Evolutionary conservation across 345 rosid genomes (phyloP).

Genomic region (Raphanus sativus): DNA sequence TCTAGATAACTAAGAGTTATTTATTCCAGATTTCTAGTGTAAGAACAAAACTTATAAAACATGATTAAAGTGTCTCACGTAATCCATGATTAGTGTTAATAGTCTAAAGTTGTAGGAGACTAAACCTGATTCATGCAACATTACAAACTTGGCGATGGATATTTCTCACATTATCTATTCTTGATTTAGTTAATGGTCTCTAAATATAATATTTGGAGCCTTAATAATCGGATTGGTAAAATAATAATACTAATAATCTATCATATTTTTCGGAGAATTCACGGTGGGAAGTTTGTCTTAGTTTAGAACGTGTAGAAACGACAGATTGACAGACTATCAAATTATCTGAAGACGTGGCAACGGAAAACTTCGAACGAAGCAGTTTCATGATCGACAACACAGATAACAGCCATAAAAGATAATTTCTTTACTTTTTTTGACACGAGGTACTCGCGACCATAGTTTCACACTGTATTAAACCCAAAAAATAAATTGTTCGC

Average conservation of each 20-base stretch:
- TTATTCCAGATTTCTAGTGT: background rate
- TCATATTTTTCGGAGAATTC: background rate
- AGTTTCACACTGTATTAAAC: background rate
- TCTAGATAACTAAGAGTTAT: background rate
- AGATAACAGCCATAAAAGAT: background rate
- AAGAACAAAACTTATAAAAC: too few species aligned
- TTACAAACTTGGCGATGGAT: too few species aligned
- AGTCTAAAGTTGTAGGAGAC: too few species aligned
- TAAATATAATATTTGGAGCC: too few species aligned
- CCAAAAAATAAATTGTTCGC: background rate
- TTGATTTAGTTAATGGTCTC: too few species aligned
- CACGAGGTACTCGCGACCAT: background rate
- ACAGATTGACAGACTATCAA: slow-evolving; percentile 15
- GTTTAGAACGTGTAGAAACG: slow-evolving; percentile 11
- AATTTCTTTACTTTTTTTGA: background rate
- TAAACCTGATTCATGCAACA: too few species aligned
- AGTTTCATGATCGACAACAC: background rate
- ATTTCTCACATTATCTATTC: too few species aligned
- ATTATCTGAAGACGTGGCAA: slow-evolving; percentile 15
- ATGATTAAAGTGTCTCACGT: too few species aligned
- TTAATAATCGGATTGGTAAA: too few species aligned
- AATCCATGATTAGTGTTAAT: too few species aligned
- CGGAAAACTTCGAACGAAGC: slow-evolving; percentile 1
- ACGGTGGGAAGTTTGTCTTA: background rate
- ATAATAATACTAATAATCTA: background rate